Percentiles rank a stretch among this genome's conserved stretches.
Conservation (phyloP, 1,284 basidiomycete genomes). For the Mycena sp. region DNA sequence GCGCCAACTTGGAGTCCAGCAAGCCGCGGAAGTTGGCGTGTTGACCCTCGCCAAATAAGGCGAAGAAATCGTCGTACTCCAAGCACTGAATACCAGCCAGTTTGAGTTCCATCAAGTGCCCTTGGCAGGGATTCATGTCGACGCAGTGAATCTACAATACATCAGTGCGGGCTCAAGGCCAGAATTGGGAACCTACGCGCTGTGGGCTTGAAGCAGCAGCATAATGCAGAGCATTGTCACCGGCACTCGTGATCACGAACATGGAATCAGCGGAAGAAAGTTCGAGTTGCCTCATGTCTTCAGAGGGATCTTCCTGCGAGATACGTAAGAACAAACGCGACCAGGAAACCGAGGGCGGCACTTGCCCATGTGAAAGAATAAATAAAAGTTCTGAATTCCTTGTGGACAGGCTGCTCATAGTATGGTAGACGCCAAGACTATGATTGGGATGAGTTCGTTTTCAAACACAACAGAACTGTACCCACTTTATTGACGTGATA, state of each 20-base stretch:
- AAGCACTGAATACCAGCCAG: constrained; percentile 76
- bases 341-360: background rate
- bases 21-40: constrained; percentile 73
- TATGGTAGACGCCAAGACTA: constrained; percentile 84
- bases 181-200: constrained; percentile 47
- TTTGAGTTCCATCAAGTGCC: constrained; percentile 85
- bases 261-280: constrained; percentile 75
- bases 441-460: background rate
- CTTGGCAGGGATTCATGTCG: constrained; percentile 80
- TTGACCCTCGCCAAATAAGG: constrained; percentile 78
- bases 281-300: constrained; percentile 78
- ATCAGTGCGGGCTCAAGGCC: background rate
- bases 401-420: constrained; percentile 78
- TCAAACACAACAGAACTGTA: constrained; percentile 2
- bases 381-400: constrained; percentile 83
- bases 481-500: constrained; percentile 73
- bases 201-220: constrained; percentile 75
- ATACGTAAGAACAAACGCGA: background rate
- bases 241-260: constrained; percentile 84
- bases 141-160: constrained; percentile 74
- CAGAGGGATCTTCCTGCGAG: constrained; percentile 77
- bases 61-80: constrained; percentile 77
- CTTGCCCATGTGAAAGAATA: constrained; percentile 79
- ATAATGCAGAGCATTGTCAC: constrained; percentile 88
- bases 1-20: constrained; percentile 76